phyloP scores from a whole-genome alignment of 2,329 filamentous ascomycete genomes.

The Calonectria naviculata region DNA sequence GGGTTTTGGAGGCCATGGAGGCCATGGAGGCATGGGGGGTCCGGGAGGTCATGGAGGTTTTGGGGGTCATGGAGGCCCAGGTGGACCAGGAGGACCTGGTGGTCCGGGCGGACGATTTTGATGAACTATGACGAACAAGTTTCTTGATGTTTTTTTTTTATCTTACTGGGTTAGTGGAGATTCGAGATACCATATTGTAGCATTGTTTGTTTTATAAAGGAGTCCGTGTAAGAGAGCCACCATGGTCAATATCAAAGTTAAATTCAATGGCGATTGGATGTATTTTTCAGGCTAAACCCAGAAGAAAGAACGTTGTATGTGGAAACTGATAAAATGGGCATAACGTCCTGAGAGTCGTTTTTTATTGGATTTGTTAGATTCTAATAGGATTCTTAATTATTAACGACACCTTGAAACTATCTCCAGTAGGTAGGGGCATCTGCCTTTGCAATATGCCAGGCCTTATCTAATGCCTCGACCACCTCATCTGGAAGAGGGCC shows the following conservation, averaged over 20 bases:
- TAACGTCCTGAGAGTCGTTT: too few species aligned
- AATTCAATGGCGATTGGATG: too few species aligned
- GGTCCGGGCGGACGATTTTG: neutral
- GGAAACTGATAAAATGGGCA: too few species aligned
- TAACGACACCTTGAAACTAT: neutral
- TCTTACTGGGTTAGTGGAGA: neutral
- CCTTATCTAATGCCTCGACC: conserved; percentile 57
- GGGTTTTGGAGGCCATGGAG: neutral
- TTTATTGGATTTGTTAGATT: neutral
- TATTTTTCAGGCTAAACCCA: too few species aligned
- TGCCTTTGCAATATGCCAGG: conserved; percentile 17
- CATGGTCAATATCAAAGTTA: too few species aligned
- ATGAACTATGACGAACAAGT: neutral
- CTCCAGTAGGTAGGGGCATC: conserved; percentile 46
- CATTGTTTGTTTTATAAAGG: too few species aligned
- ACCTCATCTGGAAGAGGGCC: conserved; percentile 79
- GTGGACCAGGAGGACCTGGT: neutral
- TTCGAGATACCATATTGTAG: neutral
- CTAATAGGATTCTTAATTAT: neutral
- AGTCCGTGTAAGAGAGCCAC: too few species aligned
- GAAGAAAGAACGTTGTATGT: too few species aligned
- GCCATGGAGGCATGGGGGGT: neutral
- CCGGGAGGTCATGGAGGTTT: neutral
- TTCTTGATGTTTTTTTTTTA: neutral
- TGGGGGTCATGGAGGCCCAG: neutral